phyloP scores from a whole-genome alignment of 305 asterid species.

The Nicotiana rustica region DNA sequence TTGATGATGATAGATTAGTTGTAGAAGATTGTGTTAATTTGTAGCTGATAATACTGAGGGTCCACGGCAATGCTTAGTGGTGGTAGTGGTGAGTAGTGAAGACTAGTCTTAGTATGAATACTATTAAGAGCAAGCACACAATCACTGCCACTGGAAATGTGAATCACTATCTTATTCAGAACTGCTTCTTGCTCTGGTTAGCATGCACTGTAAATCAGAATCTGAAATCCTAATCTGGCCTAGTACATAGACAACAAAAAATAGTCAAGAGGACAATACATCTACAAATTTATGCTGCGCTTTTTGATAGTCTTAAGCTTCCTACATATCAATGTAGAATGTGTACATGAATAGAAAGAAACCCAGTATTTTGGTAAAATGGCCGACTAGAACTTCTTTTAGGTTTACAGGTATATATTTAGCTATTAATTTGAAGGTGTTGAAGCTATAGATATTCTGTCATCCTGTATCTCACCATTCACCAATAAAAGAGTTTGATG shows the following conservation, averaged over 20 bases:
- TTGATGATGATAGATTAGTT: neutral
- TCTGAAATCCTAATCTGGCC: neutral
- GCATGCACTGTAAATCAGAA: neutral
- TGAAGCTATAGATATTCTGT: neutral
- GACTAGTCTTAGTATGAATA: neutral
- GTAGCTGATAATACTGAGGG: neutral
- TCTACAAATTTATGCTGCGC: neutral
- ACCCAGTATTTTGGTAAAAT: neutral
- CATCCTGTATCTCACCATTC: neutral
- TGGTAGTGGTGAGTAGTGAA: neutral
- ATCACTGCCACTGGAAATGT: neutral
- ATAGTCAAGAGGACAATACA: neutral
- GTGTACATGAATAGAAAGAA: neutral
- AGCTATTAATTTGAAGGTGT: neutral
- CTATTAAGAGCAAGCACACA: neutral
- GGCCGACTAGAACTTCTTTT: neutral
- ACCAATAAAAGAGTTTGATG: neutral
- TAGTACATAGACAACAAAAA: constrained; percentile 5
- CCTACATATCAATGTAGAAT: neutral
- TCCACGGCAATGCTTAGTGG: neutral
- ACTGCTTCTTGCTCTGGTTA: neutral
- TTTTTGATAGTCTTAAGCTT: neutral
- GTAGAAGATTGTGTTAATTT: neutral
- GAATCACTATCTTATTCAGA: neutral
- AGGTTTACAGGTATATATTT: neutral